Percentiles rank a stretch among this genome's conserved stretches.
These are phyloP conservation scores for Solanum pinnatisectum DNA, from an alignment of 257 asterid genomes.

Conservation along the genomic window DNA sequence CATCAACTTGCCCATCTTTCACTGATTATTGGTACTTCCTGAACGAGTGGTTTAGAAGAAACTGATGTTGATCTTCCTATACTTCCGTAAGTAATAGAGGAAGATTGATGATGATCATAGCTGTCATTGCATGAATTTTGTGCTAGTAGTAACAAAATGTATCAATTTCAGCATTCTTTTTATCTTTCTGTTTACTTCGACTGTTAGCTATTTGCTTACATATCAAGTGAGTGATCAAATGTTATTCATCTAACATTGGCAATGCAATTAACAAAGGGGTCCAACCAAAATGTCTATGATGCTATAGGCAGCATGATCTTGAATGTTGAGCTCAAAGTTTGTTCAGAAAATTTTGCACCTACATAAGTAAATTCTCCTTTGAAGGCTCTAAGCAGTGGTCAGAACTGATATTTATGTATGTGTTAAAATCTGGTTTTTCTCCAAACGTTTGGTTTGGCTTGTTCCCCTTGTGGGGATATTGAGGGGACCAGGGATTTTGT, in stretches of 20 bases:
- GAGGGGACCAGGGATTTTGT: background rate
- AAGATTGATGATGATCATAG: background rate
- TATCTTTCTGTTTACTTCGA: background rate
- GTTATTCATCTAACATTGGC: background rate
- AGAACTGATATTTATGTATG: background rate
- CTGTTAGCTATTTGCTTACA: background rate
- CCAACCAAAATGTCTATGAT: background rate
- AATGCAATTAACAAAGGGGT: background rate
- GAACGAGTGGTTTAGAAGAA: background rate
- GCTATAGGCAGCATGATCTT: background rate
- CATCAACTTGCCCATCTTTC: background rate
- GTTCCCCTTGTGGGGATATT: background rate
- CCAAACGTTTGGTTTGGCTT: background rate
- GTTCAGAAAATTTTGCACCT: background rate
- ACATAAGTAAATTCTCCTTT: background rate
- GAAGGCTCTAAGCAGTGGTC: background rate
- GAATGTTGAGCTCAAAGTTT: background rate
- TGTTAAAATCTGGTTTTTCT: background rate
- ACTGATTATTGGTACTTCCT: background rate
- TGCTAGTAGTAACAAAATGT: background rate
- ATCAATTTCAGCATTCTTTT: background rate
- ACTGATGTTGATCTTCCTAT: background rate
- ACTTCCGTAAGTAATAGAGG: background rate
- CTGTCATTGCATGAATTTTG: background rate
- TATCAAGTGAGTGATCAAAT: background rate